Percentiles rank a stretch among this genome's conserved stretches.
These are phyloP conservation scores for Xerocomus cyaneibrunnescens DNA, from an alignment of 1,284 basidiomycete species.

Conservation along the genomic window DNA sequence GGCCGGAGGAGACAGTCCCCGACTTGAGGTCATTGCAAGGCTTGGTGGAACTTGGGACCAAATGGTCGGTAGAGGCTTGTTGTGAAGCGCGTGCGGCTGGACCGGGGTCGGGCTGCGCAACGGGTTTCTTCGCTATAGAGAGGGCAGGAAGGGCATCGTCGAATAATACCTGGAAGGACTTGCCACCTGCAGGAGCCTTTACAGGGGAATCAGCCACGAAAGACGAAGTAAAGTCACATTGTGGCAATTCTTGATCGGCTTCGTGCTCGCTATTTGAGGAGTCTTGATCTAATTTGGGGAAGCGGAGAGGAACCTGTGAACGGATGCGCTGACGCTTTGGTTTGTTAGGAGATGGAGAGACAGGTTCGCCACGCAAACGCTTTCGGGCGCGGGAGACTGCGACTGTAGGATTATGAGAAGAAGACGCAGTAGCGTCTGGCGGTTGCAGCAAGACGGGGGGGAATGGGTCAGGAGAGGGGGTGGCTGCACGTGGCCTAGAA, in stretches of 20 bases:
- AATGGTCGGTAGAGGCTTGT: neutral
- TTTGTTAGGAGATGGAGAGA: slow-evolving; percentile 76
- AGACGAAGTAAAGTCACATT: slow-evolving; percentile 40
- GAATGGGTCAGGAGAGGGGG: slow-evolving; percentile 42
- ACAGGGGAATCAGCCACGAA: slow-evolving; percentile 70
- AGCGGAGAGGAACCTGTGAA: slow-evolving; percentile 35
- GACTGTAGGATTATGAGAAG: slow-evolving; percentile 26
- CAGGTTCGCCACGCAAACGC: slow-evolving; percentile 73
- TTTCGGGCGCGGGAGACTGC: slow-evolving; percentile 71
- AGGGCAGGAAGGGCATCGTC: slow-evolving; percentile 47
- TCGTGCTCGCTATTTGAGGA: slow-evolving; percentile 41
- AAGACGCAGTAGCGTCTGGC: slow-evolving; percentile 21
- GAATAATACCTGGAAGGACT: slow-evolving; percentile 66
- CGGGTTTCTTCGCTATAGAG: slow-evolving; percentile 18
- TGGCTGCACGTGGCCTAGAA: slow-evolving; percentile 25
- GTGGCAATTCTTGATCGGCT: slow-evolving; percentile 34
- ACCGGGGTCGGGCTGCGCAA: neutral
- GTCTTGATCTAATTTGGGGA: slow-evolving; percentile 24
- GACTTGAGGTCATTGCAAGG: slow-evolving; percentile 2
- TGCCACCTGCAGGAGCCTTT: slow-evolving; percentile 54
- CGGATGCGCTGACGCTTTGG: slow-evolving; percentile 60
- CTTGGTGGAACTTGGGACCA: slow-evolving; percentile 1
- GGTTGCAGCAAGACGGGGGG: slow-evolving; percentile 34
- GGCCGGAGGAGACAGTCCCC: slow-evolving; percentile 1
- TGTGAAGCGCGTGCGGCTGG: slow-evolving; percentile 1